Base-by-base conservation (phyloP, 805 yeast genomes). In the Kazachstania bromeliacearum region DNA sequence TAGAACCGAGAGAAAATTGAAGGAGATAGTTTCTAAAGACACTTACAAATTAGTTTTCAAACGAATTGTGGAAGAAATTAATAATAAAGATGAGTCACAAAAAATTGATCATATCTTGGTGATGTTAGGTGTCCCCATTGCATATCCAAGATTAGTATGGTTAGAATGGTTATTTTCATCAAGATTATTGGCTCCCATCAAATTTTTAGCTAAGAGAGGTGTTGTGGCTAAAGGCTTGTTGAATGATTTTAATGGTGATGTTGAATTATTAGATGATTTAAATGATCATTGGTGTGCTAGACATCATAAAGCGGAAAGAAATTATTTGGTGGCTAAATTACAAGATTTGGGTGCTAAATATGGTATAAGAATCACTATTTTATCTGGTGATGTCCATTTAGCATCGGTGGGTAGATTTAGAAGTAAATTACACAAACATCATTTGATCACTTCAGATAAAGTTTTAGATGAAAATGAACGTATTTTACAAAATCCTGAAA, bases 281-380 rank as follows among this genome's bases (percentile, higher is more conserved):
- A 79, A 87, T 53, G 98, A 89, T 56, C 97, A 89, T 62, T 89
- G 98, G 98, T 87, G 96, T 57, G 79, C 95, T 3, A 70, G 70
- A 40, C 73, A 79, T 55, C 98, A 89, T 62, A 92, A 89, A 57
- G 59, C 60, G 33, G 98, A 89, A 61, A 72, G 98, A 42, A 89
- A 89, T 58, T 53, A 56, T 45, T 66, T 89, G 27, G 62, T 88
- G 43, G 68, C 66, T 27, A 64, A 65, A 42, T 63, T 89, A 31
- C 75, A 78, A 43, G 71, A 71, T 30, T 75, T 87, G 49, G 85
- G 89, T 3, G 70, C 81, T 22, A 48, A 60, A 21, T 56, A 70
- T 44, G 79, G 79, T 4, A 75, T 81, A 4, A 69, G 98, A 46
- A 60, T 92, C 39, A 85, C 97, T 6, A 80, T 89, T 41, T 64